A percentile compares a stretch with the other conserved stretches of the same genome.
These are phyloP conservation scores for Jatropha curcas DNA, from an alignment of 345 rosid species.

Conservation along the genomic window DNA sequence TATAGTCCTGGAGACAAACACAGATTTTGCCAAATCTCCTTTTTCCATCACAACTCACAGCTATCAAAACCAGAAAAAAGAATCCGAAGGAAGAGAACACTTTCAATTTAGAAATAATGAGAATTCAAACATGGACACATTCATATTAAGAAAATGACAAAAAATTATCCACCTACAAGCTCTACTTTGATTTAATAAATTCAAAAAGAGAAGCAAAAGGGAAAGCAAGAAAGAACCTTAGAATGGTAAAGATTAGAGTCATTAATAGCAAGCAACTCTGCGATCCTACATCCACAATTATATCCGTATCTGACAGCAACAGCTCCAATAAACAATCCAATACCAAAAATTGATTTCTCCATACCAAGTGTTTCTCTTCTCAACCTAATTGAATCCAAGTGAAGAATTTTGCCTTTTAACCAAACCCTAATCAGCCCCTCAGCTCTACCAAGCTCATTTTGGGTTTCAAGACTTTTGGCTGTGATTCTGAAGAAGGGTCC, in stretches of 20 bases:
- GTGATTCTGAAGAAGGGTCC: slow-evolving; percentile 88
- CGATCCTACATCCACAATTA: slow-evolving; percentile 68
- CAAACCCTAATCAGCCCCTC: slow-evolving; percentile 74
- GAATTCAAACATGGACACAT: too few species aligned
- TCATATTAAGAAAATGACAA: neutral
- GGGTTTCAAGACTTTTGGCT: slow-evolving; percentile 57
- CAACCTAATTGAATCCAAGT: slow-evolving; percentile 72
- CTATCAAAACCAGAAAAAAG: too few species aligned
- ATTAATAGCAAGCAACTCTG: slow-evolving; percentile 89
- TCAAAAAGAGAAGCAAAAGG: neutral
- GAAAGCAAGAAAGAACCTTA: slow-evolving; percentile 46
- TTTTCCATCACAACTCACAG: neutral
- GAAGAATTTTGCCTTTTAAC: slow-evolving; percentile 77
- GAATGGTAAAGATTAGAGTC: slow-evolving; percentile 87
- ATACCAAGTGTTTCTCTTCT: slow-evolving; percentile 67
- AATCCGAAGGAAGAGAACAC: neutral
- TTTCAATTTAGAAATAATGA: neutral
- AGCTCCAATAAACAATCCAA: slow-evolving; percentile 87
- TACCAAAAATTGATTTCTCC: slow-evolving; percentile 83
- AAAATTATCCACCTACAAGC: neutral
- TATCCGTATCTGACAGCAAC: slow-evolving; percentile 80
- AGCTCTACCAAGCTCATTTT: slow-evolving; percentile 67
- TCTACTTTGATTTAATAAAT: neutral
- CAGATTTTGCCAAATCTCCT: too few species aligned
- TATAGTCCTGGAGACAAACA: too few species aligned